Percentiles rank a stretch among this genome's conserved stretches.
These are phyloP conservation scores for Blastobotrys buckinghamii DNA, from an alignment of 1,139 yeast species.

Conservation along the genomic window DNA sequence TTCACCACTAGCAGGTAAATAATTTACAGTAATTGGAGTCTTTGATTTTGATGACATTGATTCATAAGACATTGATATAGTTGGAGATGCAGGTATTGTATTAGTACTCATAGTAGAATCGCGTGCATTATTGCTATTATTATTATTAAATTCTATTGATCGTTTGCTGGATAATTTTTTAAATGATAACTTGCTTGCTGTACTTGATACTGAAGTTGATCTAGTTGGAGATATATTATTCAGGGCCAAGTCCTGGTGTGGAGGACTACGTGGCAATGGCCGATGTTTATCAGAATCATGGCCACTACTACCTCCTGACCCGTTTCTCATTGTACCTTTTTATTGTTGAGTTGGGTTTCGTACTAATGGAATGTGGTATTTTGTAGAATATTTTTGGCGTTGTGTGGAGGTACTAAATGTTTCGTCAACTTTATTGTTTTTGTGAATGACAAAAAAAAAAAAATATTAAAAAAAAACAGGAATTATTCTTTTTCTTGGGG, in stretches of 20 bases:
- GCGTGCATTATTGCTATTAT: background rate
- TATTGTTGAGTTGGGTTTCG: background rate
- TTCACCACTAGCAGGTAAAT: conserved; percentile 22
- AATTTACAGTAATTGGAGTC: conserved; percentile 25
- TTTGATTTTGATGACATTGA: conserved; percentile 23
- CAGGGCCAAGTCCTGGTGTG: conserved; percentile 5
- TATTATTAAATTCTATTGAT: conserved; percentile 3
- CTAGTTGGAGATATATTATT: conserved; percentile 10
- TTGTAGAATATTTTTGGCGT: too few species aligned
- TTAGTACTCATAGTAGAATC: background rate
- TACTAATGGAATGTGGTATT: too few species aligned
- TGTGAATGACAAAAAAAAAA: too few species aligned
- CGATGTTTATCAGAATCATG: background rate
- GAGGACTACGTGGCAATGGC: conserved; percentile 11
- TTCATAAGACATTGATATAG: conserved; percentile 22
- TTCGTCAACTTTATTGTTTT: too few species aligned
- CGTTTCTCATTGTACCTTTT: conserved; percentile 4
- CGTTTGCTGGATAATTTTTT: conserved; percentile 12
- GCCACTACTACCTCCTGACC: conserved; percentile 1
- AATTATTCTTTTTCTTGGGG: too few species aligned
- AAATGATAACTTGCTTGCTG: conserved; percentile 11
- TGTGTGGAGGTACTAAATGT: too few species aligned
- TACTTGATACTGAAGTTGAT: conserved; percentile 5
- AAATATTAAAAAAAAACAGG: too few species aligned
- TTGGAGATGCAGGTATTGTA: background rate